Base-by-base conservation (phyloP, 345 rosid genomes). In the Hibiscus tridactylites region DNA sequence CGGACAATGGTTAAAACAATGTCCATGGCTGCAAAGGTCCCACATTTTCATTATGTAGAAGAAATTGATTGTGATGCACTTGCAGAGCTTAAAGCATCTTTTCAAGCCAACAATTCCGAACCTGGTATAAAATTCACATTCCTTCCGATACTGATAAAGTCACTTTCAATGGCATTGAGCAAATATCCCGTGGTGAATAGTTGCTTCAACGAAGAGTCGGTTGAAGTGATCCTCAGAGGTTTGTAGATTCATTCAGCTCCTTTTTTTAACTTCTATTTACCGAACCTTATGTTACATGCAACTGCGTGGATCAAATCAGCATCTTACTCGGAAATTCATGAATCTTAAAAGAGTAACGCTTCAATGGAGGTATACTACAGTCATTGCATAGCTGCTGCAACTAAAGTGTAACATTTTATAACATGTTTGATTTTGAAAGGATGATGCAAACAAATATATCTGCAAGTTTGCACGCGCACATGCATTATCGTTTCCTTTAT, bases 41-140 rank as follows among this genome's bases (percentile, higher is more conserved):
- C 98, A 1, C 98, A 94, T 81, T 94, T 94, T 77, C 87, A 94
- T 84, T 94, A 86, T 64, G 97, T 91, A 16, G 98, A 94, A 77
- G 98, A 91, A 84, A 88, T 94, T 17, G 87, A 83, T 53, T 94
- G 97, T 24, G 89, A 91, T 74, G 82, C 93, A n/a, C 81, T 94
- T 17, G 88, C 86, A 74, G 83, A 87, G 71, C 92, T 94, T 46
- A 91, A 90, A 67, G 79, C 81, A 17, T 84, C 88, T 77, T 94
- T 90, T 65, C 87, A 90, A 78, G 81, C 84, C 42, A 83, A 83
- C 74, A 91, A 88, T 66, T 74, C 82, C 10, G 97, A 94, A 71
- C 81, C 90, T 26, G 75, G 75, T 71, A 53, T 94, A 65, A 94
- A 88, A 77, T 85, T 90, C 87, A 87, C 97, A 37, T 91, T 94